phyloP scores from a whole-genome alignment of 2,329 filamentous ascomycete species.

The Dichotomopilus funicola region DNA sequence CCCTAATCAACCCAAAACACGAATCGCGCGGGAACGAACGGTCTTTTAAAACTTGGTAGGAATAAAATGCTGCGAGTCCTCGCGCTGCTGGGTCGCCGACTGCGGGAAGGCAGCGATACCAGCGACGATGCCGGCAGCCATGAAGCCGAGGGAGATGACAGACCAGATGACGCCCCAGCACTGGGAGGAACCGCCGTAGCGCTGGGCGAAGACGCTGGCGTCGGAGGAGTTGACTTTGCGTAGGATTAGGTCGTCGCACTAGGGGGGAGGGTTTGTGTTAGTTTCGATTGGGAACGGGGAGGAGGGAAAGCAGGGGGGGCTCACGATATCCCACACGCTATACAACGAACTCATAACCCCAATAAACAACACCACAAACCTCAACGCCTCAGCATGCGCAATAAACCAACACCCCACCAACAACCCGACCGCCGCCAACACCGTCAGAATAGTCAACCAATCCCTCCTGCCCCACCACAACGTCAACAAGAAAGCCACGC shows the following conservation, averaged over 20 bases:
- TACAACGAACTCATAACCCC: constrained; percentile 77
- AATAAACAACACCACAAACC: constrained; percentile 69
- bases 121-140: constrained; percentile 67
- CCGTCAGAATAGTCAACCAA: constrained; percentile 68
- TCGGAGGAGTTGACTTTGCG: constrained; percentile 76
- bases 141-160: constrained; percentile 63
- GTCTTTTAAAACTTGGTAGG: constrained; percentile 20
- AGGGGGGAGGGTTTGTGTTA: background rate
- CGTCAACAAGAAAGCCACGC: constrained; percentile 68
- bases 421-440: constrained; percentile 63
- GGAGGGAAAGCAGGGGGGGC: constrained; percentile 19
- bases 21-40: no score
- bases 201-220: constrained; percentile 69
- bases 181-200: constrained; percentile 71
- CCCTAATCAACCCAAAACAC: no score
- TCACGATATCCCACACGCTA: constrained; percentile 72
- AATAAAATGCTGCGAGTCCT: constrained; percentile 49
- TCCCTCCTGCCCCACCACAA: constrained; percentile 76
- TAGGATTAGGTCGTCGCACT: constrained; percentile 73
- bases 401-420: constrained; percentile 76
- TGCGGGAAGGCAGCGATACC: constrained; percentile 71
- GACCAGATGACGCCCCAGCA: constrained; percentile 80
- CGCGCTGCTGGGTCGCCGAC: constrained; percentile 59
- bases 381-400: constrained; percentile 63
- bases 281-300: background rate